Evolutionary conservation across 1,284 basidiomycete genomes (phyloP).

Genomic region (Ceratobasidium sp.): DNA sequence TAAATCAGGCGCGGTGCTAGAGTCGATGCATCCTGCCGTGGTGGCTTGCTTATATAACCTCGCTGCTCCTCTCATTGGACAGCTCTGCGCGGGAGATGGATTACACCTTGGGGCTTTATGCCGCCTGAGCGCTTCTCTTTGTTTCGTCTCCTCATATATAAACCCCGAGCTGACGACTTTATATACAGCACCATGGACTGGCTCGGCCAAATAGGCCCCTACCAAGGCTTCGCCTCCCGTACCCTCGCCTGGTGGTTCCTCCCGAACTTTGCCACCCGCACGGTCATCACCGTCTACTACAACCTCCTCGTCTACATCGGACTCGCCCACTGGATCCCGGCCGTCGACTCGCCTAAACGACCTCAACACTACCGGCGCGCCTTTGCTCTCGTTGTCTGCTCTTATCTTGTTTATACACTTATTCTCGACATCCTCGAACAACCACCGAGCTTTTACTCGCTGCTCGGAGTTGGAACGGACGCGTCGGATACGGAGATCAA

Average conservation of each 20-base stretch:
- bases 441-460: conserved; percentile 80
- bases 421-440: conserved; percentile 68
- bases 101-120: conserved; percentile 34
- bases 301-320: conserved; percentile 1
- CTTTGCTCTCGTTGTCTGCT: conserved; percentile 75
- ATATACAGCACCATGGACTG: conserved; percentile 17
- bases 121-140: conserved; percentile 37
- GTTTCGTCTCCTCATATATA: background rate
- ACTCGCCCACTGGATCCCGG: conserved; percentile 15
- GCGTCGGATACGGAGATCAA: conserved; percentile 79
- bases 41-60: conserved; percentile 22
- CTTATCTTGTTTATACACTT: conserved; percentile 78
- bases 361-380: conserved; percentile 66
- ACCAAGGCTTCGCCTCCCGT: conserved; percentile 24
- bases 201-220: conserved; percentile 34
- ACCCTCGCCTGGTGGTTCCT: conserved; percentile 40
- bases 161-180: background rate
- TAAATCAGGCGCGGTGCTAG: conserved; percentile 27
- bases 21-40: conserved; percentile 19
- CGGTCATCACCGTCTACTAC: conserved; percentile 20
- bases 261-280: conserved; percentile 23
- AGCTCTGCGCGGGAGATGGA: conserved; percentile 17
- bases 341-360: conserved; percentile 21
- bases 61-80: background rate
- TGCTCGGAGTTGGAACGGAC: conserved; percentile 73